Conservation (phyloP, 225 moss, liverwort and hornwort species). For the Lunularia cruciata region DNA sequence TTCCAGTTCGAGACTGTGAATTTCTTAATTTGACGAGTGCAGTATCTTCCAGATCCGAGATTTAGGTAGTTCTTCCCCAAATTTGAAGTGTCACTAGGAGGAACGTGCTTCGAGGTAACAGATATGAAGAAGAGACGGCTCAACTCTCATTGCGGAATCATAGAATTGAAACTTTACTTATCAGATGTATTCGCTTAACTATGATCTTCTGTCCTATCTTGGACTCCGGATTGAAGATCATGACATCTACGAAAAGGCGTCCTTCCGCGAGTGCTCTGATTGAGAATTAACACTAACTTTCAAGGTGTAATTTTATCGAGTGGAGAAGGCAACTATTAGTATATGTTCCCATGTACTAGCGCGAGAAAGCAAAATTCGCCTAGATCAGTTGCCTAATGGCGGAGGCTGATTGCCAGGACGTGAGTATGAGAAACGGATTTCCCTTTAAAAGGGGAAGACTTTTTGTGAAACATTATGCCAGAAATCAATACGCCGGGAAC, state of each 20-base stretch:
- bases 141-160: neutral
- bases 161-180: slow-evolving; percentile 1
- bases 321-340: neutral
- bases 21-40: neutral
- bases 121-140: slow-evolving; percentile 11
- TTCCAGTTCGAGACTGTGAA: no score
- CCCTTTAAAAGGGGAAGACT: slow-evolving; percentile 28
- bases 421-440: slow-evolving; percentile 29
- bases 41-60: neutral
- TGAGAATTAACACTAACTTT: neutral
- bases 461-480: slow-evolving; percentile 37
- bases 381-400: slow-evolving; percentile 17
- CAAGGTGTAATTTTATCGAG: neutral
- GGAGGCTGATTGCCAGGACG: slow-evolving; percentile 25
- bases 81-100: neutral
- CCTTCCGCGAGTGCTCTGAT: no score
- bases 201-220: neutral
- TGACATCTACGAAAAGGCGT: no score
- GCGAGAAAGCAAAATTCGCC: neutral
- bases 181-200: neutral
- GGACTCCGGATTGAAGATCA: neutral
- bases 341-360: no score
- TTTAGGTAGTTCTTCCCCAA: no score
- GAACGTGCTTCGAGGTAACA: no score
- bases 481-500: slow-evolving; percentile 28